A percentile compares a stretch with the other conserved stretches of the same genome.
Evolutionary conservation across 306 rosid species (phyloP).

Genomic region (Medicago lupulina): DNA sequence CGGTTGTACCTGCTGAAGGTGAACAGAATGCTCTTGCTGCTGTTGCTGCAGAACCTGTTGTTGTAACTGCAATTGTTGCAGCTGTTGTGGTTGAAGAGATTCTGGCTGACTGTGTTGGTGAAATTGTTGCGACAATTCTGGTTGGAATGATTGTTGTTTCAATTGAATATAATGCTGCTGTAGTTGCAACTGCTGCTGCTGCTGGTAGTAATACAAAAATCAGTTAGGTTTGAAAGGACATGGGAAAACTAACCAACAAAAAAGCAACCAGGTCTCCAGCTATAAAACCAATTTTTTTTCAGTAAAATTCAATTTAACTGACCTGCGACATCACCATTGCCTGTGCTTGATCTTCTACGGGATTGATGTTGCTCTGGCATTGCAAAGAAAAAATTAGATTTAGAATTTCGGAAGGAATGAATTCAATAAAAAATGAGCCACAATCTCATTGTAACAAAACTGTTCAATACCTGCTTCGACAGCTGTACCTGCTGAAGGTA

Average conservation of each 20-base stretch:
- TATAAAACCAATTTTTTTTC: background rate
- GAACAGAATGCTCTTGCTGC: constrained; percentile 53
- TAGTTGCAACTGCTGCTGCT: constrained; percentile 51
- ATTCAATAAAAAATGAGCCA: constrained; percentile 20
- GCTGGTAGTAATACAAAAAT: constrained; percentile 34
- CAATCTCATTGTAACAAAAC: constrained; percentile 17
- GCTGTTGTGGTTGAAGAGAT: constrained; percentile 54
- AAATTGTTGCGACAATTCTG: constrained; percentile 53
- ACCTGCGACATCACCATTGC: constrained; percentile 39
- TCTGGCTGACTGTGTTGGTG: constrained; percentile 56
- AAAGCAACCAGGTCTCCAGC: constrained; percentile 7
- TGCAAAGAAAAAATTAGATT: constrained; percentile 15
- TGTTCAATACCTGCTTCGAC: constrained; percentile 42
- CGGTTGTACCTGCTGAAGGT: constrained; percentile 54
- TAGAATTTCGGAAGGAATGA: background rate
- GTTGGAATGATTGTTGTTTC: constrained; percentile 55
- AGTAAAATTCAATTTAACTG: constrained; percentile 22
- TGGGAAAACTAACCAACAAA: constrained; percentile 1
- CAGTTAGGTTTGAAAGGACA: background rate
- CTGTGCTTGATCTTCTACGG: constrained; percentile 33
- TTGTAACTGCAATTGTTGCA: constrained; percentile 53
- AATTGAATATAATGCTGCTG: constrained; percentile 57
- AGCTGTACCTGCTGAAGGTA: constrained; percentile 54
- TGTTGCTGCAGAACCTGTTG: constrained; percentile 53
- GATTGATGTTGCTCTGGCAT: constrained; percentile 44